These are phyloP conservation scores for Melampsora larici-populina DNA, from an alignment of 1,284 basidiomycete genomes.

Conservation along the genomic window DNA sequence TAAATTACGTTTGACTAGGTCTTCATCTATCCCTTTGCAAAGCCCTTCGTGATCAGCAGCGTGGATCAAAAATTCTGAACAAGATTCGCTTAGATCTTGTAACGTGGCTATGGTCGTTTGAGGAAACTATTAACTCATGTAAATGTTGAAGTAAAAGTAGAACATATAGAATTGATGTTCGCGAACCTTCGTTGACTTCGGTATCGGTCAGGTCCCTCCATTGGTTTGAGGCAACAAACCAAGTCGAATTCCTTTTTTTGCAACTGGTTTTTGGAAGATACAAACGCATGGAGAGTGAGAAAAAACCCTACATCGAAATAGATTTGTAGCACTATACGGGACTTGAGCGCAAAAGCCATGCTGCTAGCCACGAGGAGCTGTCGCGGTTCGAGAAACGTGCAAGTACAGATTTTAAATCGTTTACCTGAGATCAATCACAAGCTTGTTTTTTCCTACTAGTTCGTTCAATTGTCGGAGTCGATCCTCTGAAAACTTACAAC, in stretches of 20 bases:
- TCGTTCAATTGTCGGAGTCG: conserved; percentile 66
- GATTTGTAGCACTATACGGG: not conserved
- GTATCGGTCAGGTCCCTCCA: conserved; percentile 97
- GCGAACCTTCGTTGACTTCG: conserved; percentile 74
- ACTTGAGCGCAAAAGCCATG: not conserved
- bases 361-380: not conserved
- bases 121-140: conserved; percentile 46
- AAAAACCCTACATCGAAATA: not conserved
- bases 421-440: conserved; percentile 93
- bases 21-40: conserved; percentile 92
- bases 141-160: not conserved
- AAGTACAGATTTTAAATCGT: not conserved
- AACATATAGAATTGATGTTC: not conserved
- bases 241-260: conserved; percentile 69
- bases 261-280: conserved; percentile 62
- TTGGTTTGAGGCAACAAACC: conserved; percentile 98
- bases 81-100: conserved; percentile 67
- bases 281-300: not conserved
- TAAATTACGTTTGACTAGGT: conserved; percentile 69
- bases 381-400: not conserved
- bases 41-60: conserved; percentile 97
- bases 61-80: conserved; percentile 93
- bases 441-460: conserved; percentile 74
- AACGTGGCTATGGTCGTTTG: conserved; percentile 62
- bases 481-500: conserved; percentile 70